Evolutionary conservation across 2,329 filamentous ascomycete genomes (phyloP).

Genomic region (Neospermospora avenae): DNA sequence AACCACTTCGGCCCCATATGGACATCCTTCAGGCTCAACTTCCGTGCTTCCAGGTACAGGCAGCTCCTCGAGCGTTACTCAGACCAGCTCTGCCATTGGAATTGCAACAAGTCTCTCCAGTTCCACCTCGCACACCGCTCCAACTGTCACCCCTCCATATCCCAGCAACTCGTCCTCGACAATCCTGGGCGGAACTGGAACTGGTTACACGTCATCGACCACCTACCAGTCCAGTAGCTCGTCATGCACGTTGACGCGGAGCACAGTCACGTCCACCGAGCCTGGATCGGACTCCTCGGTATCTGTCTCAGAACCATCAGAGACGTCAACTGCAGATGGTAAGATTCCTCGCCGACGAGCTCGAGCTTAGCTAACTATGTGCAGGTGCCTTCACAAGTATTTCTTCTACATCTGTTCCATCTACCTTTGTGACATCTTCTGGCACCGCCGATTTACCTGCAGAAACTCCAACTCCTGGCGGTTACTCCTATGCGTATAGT

Average conservation of each 20-base stretch:
- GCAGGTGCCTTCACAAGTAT: constrained; percentile 6
- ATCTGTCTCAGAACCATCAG: neutral
- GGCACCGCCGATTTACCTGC: neutral
- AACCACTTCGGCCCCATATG: constrained; percentile 5
- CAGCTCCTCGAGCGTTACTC: neutral
- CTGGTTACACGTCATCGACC: neutral
- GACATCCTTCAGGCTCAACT: constrained; percentile 1
- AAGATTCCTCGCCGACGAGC: neutral
- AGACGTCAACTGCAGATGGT: constrained; percentile 10
- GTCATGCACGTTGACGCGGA: constrained; percentile 7
- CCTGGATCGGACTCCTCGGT: neutral
- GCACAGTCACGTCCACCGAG: neutral
- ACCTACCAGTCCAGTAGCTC: constrained; percentile 1
- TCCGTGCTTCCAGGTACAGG: constrained; percentile 9
- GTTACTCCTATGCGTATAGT: neutral
- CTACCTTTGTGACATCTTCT: neutral
- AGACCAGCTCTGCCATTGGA: neutral
- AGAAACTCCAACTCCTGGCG: neutral
- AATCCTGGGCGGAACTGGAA: neutral
- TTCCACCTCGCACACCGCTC: neutral
- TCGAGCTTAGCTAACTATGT: neutral
- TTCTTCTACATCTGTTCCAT: neutral
- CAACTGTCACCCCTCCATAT: neutral
- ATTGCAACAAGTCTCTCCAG: neutral
- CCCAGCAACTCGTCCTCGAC: constrained; percentile 1